A percentile compares a stretch with the other conserved stretches of the same genome.
phyloP scores from a whole-genome alignment of 2,329 filamentous ascomycete species.

The Ceratocystis variospora region DNA sequence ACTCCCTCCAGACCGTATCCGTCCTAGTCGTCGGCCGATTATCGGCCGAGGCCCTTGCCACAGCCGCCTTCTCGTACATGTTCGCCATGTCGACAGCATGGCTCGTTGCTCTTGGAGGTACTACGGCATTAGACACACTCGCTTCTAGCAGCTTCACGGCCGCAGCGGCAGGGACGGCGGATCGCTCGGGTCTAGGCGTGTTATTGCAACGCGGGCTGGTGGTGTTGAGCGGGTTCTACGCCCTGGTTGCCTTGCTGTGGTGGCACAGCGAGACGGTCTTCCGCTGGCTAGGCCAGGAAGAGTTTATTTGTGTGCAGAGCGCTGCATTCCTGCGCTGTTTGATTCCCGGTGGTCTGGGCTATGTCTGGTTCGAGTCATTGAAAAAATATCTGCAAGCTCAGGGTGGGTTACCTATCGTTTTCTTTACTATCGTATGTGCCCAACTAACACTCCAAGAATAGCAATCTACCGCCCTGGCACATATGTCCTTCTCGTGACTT shows the following conservation, averaged over 20 bases:
- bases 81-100: constrained; percentile 82
- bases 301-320: constrained; percentile 60
- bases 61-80: constrained; percentile 82
- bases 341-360: constrained; percentile 70
- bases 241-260: constrained; percentile 61
- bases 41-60: constrained; percentile 66
- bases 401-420: constrained; percentile 37
- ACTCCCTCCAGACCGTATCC: constrained; percentile 69
- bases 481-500: constrained; percentile 70
- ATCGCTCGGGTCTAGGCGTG: constrained; percentile 65
- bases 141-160: constrained; percentile 73
- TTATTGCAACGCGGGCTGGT: constrained; percentile 64
- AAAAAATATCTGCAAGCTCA: constrained; percentile 86
- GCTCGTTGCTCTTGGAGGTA: constrained; percentile 74
- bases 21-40: constrained; percentile 69
- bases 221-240: constrained; percentile 58
- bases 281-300: constrained; percentile 59
- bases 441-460: constrained; percentile 15
- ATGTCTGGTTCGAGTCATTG: constrained; percentile 74
- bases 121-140: constrained; percentile 73
- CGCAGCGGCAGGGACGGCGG: constrained; percentile 61
- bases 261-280: constrained; percentile 62
- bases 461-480: constrained; percentile 66
- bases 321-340: constrained; percentile 58
- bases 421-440: neutral